Conservation (phyloP, 1,139 yeast genomes). For the Magnusiomyces sp. region DNA sequence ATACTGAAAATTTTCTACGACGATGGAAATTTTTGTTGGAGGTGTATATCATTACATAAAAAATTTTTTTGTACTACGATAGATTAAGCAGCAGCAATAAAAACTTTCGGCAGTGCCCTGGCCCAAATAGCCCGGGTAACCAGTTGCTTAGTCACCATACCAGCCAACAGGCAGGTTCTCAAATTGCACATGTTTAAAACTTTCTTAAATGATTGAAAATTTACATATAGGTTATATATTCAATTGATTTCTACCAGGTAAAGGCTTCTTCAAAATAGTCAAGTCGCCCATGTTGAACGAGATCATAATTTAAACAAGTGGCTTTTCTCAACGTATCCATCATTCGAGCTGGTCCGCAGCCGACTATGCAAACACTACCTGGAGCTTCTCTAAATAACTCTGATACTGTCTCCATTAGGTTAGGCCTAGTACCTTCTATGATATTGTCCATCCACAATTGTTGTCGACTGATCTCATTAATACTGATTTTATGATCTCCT, state of each 20-base stretch:
- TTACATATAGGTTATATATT: no score
- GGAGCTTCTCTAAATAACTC: constrained; percentile 22
- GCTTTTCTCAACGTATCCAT: constrained; percentile 29
- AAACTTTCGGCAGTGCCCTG: no score
- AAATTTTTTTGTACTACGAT: no score
- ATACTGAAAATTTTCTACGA: not conserved
- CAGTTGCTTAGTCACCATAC: no score
- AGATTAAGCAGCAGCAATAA: no score
- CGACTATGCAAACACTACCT: constrained; percentile 31
- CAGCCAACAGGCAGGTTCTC: no score
- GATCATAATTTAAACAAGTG: constrained; percentile 24
- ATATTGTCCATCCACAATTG: constrained; percentile 14
- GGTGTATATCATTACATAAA: no score
- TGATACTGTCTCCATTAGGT: constrained; percentile 19
- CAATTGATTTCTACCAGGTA: constrained; percentile 33
- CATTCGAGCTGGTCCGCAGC: constrained; percentile 35
- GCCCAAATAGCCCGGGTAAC: no score
- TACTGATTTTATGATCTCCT: not conserved
- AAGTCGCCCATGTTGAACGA: constrained; percentile 28
- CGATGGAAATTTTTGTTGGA: no score
- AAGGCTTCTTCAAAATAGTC: constrained; percentile 35
- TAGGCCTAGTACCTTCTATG: constrained; percentile 22
- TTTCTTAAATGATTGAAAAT: no score
- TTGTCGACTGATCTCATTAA: not conserved
- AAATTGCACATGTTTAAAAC: no score